These are phyloP conservation scores for Karstenula rhodostoma DNA, from an alignment of 2,329 filamentous ascomycete genomes.

Conservation along the genomic window DNA sequence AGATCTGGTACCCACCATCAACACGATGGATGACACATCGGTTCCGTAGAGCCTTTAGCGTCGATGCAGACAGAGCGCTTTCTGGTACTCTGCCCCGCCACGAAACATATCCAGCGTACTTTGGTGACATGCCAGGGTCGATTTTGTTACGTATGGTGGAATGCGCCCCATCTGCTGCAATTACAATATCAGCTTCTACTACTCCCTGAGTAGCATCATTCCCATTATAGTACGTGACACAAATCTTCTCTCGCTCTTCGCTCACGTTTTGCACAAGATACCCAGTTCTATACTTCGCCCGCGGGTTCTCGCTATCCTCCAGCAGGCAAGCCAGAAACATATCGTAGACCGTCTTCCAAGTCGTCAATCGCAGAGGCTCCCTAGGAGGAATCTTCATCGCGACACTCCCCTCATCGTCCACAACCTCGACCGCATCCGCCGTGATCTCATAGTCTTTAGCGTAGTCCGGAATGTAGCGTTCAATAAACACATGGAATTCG, in stretches of 20 bases:
- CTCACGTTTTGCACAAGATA: background rate
- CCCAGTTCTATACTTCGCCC: too few relatives aligned
- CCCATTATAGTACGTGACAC: background rate
- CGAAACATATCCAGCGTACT: slow-evolving; percentile 18
- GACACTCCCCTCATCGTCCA: too few relatives aligned
- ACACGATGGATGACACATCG: slow-evolving; percentile 5
- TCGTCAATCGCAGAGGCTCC: too few relatives aligned
- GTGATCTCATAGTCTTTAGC: too few relatives aligned
- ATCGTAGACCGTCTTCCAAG: too few relatives aligned
- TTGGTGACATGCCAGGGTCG: slow-evolving; percentile 3
- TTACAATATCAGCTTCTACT: slow-evolving; percentile 13
- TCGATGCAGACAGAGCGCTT: background rate
- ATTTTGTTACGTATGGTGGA: slow-evolving; percentile 11
- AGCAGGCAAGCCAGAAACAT: too few relatives aligned
- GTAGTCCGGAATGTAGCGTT: too few relatives aligned
- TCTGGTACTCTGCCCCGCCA: slow-evolving; percentile 17
- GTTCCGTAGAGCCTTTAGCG: slow-evolving; percentile 10
- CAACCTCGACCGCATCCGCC: background rate
- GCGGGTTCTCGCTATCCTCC: too few relatives aligned
- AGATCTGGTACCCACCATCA: slow-evolving; percentile 10
- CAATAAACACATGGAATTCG: slow-evolving; percentile 12
- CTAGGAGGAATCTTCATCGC: too few relatives aligned
- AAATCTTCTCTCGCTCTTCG: background rate
- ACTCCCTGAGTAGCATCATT: too few relatives aligned
- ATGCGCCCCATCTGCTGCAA: slow-evolving; percentile 17